phyloP scores from a whole-genome alignment of 176 grass and related monocot species.

The Oryza glumipatula region DNA sequence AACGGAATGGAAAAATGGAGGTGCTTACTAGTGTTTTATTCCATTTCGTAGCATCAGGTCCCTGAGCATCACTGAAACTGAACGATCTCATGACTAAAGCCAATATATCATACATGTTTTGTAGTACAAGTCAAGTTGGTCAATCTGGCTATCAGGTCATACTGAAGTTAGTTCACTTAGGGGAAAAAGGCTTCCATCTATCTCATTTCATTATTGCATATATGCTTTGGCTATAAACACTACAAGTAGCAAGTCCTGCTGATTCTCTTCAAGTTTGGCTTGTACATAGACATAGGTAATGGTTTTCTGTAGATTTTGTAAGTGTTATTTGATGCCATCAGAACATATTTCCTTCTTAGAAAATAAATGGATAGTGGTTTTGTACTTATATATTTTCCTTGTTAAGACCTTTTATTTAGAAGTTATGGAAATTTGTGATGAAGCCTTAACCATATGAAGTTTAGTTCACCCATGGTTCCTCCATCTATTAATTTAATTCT shows the following conservation, averaged over 20 bases:
- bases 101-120: background rate
- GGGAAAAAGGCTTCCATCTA: background rate
- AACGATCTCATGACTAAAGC: background rate
- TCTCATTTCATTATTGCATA: background rate
- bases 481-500: background rate
- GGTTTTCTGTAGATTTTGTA: background rate
- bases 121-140: background rate
- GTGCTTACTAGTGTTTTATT: background rate
- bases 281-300: constrained; percentile 4
- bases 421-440: background rate
- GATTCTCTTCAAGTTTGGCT: background rate
- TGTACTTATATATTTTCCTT: background rate
- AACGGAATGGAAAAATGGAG: background rate
- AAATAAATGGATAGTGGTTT: background rate
- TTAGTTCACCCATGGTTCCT: background rate
- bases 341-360: background rate
- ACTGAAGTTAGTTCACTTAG: background rate
- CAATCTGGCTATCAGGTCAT: background rate
- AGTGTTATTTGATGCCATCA: background rate
- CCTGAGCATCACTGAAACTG: background rate
- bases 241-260: background rate
- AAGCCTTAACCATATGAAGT: background rate
- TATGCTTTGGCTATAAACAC: background rate
- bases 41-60: background rate
- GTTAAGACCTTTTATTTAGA: background rate